A percentile compares a stretch with the other conserved stretches of the same genome.
Conservation (phyloP, 208 protist species). For the Trypanosoma vivax region DNA sequence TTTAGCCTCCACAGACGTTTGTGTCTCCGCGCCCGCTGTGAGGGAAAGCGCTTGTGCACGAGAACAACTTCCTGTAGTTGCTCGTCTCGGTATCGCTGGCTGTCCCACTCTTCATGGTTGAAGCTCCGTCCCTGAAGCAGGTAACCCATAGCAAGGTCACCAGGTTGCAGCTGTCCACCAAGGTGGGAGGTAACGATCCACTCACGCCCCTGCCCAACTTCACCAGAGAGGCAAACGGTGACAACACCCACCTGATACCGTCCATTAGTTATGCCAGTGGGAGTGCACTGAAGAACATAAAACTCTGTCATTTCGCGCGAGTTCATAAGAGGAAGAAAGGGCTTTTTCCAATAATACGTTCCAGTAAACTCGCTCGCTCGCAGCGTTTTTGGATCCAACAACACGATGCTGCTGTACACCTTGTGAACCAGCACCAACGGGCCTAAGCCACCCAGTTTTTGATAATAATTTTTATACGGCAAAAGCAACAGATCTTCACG, state of each 20-base stretch:
- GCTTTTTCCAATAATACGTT: slow-evolving; percentile 91
- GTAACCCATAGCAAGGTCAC: slow-evolving; percentile 94
- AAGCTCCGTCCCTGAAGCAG: slow-evolving; percentile 82
- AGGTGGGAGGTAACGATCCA: slow-evolving; percentile 93
- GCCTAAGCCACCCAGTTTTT: slow-evolving; percentile 83
- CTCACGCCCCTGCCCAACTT: slow-evolving; percentile 94
- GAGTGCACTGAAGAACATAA: slow-evolving; percentile 93
- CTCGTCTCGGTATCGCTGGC: slow-evolving; percentile 57
- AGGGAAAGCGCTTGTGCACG: slow-evolving; percentile 91
- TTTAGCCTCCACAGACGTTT: slow-evolving; percentile 76
- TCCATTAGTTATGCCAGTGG: slow-evolving; percentile 71
- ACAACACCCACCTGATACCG: slow-evolving; percentile 89
- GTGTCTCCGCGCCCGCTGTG: slow-evolving; percentile 62
- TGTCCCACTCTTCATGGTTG: slow-evolving; percentile 88
- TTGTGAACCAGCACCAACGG: slow-evolving; percentile 93
- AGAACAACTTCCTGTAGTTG: slow-evolving; percentile 89
- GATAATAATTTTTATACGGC: slow-evolving; percentile 83
- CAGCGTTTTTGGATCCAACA: slow-evolving; percentile 95
- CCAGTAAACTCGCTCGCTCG: slow-evolving; percentile 88
- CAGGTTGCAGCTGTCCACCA: slow-evolving; percentile 88
- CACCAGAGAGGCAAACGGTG: slow-evolving; percentile 90
- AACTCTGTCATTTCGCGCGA: slow-evolving; percentile 90
- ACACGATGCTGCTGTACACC: slow-evolving; percentile 92
- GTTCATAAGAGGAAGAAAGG: slow-evolving; percentile 85
- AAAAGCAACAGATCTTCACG: slow-evolving; percentile 93